A percentile compares a stretch with the other conserved stretches of the same genome.
phyloP scores from a whole-genome alignment of 345 rosid species.

The Boechera divaricarpa region DNA sequence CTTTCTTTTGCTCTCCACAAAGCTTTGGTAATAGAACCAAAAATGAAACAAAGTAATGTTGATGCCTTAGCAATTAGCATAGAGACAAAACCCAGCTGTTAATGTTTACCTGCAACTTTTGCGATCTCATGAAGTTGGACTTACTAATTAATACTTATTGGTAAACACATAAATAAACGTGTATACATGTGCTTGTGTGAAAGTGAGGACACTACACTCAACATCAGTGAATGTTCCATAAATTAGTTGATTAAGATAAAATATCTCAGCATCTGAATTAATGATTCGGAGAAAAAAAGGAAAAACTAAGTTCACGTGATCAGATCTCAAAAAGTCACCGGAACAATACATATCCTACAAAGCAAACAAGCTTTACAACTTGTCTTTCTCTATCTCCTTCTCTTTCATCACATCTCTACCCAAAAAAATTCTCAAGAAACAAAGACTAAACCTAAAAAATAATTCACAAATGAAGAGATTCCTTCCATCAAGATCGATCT shows the following conservation, averaged over 20 bases:
- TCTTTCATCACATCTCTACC: slow-evolving; percentile 17
- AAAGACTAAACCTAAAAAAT: slow-evolving; percentile 3
- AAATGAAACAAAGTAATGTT: not conserved
- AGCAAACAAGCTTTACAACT: slow-evolving; percentile 42
- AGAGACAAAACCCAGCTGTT: slow-evolving; percentile 30
- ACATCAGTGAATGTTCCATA: slow-evolving; percentile 18
- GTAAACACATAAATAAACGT: slow-evolving; percentile 27
- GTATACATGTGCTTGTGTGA: slow-evolving; percentile 36
- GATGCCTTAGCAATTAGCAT: not conserved
- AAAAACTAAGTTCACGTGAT: slow-evolving; percentile 40
- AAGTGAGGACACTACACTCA: slow-evolving; percentile 8
- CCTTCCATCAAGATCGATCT: slow-evolving; percentile 38
- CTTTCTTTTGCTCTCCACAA: not conserved
- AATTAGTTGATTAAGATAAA: slow-evolving; percentile 21
- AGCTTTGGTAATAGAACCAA: not conserved
- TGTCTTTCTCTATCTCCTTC: slow-evolving; percentile 27
- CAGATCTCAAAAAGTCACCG: slow-evolving; percentile 39
- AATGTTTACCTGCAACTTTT: slow-evolving; percentile 10
- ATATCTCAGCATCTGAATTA: slow-evolving; percentile 22
- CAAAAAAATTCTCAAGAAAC: not conserved
- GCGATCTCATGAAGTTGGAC: slow-evolving; percentile 5
- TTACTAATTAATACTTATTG: slow-evolving; percentile 1
- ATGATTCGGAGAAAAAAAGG: not conserved
- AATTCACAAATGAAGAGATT: slow-evolving; percentile 36
- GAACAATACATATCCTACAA: slow-evolving; percentile 36